Evolutionary conservation across 2,329 filamentous ascomycete species (phyloP).

Genomic region (Epichloe sp.): DNA sequence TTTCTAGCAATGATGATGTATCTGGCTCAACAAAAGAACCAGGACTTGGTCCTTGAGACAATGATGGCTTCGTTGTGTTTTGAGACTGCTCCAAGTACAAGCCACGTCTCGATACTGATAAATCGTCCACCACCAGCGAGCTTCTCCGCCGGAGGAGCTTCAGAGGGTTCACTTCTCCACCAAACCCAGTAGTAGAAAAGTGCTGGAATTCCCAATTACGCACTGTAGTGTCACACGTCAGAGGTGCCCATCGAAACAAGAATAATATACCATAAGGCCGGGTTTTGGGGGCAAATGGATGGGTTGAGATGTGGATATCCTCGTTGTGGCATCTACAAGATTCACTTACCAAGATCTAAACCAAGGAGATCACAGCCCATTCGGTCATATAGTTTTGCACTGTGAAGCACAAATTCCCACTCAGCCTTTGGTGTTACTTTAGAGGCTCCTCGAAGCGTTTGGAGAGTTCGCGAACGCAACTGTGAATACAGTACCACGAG

Average conservation of each 20-base stretch:
- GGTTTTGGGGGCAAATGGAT: not conserved
- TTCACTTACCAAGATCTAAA: slow-evolving; percentile 57
- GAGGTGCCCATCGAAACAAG: not conserved
- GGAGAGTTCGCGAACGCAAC: slow-evolving; percentile 65
- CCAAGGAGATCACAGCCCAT: slow-evolving; percentile 92
- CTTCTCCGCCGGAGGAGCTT: slow-evolving; percentile 58
- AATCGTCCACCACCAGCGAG: slow-evolving; percentile 68
- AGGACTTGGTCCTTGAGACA: slow-evolving; percentile 48
- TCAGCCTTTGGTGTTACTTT: slow-evolving; percentile 68
- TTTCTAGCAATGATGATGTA: slow-evolving; percentile 74
- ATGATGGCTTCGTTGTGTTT: not conserved
- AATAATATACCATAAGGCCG: not conserved
- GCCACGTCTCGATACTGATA: slow-evolving; percentile 35
- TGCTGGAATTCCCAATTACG: slow-evolving; percentile 70
- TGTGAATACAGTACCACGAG: slow-evolving; percentile 79
- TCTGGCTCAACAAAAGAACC: slow-evolving; percentile 92
- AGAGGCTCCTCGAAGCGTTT: slow-evolving; percentile 74
- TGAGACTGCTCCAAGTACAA: slow-evolving; percentile 16
- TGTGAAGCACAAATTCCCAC: slow-evolving; percentile 82
- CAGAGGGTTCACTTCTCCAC: slow-evolving; percentile 46
- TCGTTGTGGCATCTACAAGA: not conserved
- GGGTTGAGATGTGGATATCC: not conserved
- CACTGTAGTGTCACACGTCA: slow-evolving; percentile 29
- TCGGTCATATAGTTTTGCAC: slow-evolving; percentile 68
- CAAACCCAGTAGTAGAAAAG: slow-evolving; percentile 24